Evolutionary conservation across 176 grass and related monocot genomes (phyloP).

Genomic region (Leersia perrieri): DNA sequence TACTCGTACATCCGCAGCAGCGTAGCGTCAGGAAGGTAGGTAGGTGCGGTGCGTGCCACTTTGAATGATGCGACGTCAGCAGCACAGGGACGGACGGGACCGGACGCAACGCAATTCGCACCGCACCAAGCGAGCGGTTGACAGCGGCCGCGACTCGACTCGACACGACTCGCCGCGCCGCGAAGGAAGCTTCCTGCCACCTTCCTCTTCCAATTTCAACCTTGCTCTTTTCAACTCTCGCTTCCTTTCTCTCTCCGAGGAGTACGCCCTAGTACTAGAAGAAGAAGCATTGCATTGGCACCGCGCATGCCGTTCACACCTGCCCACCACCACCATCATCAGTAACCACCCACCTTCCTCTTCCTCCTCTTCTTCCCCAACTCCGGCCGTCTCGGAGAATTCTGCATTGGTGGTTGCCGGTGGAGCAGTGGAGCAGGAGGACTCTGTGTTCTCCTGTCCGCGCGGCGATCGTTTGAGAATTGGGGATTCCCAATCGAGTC

Average conservation of each 20-base stretch:
- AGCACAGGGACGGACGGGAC: too few species aligned
- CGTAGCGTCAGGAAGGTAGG: too few species aligned
- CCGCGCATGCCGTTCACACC: slow-evolving; percentile 32
- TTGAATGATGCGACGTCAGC: too few species aligned
- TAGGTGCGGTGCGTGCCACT: too few species aligned
- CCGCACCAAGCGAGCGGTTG: not conserved
- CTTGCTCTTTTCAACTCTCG: not conserved
- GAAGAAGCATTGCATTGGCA: not conserved
- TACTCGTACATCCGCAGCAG: too few species aligned
- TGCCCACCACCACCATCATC: not conserved
- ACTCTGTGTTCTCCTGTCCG: not conserved
- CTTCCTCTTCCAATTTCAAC: not conserved
- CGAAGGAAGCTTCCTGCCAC: slow-evolving; percentile 50
- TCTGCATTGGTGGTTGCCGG: not conserved
- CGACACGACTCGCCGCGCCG: not conserved
- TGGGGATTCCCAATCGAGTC: not conserved
- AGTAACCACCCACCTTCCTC: not conserved
- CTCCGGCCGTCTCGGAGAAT: not conserved
- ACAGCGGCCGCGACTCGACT: not conserved
- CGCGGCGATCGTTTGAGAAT: not conserved
- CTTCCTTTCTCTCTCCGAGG: not conserved
- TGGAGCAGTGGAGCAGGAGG: too few species aligned
- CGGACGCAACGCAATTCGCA: too few species aligned
- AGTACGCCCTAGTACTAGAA: not conserved
- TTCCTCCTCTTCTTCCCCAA: not conserved